phyloP scores from a whole-genome alignment of 2,329 filamentous ascomycete species.

The Nigrospora sphaerica region DNA sequence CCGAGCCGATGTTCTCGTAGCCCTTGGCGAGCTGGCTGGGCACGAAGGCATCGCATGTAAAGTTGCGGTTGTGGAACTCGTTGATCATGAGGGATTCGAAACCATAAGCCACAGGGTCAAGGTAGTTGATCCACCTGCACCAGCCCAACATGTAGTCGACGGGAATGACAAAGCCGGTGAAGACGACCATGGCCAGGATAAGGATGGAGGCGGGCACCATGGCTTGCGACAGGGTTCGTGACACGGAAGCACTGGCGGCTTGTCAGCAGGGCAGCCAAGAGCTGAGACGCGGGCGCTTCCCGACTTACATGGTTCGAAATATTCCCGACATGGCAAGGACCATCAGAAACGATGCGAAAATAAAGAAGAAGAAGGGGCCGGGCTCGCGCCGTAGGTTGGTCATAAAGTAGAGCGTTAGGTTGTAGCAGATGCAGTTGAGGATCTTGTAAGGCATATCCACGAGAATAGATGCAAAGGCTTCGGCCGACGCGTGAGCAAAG shows the following conservation, averaged over 20 bases:
- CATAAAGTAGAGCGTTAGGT: conserved; percentile 52
- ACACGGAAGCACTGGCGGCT: conserved; percentile 45
- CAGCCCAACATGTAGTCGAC: conserved; percentile 59
- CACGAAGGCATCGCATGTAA: conserved; percentile 45
- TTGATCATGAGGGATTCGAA: conserved; percentile 70
- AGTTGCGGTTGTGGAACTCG: conserved; percentile 56
- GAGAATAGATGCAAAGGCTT: conserved; percentile 9
- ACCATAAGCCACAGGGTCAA: conserved; percentile 67
- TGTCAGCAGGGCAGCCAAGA: no score
- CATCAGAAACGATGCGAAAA: conserved; percentile 60
- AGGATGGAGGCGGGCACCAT: conserved; percentile 45
- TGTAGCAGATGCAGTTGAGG: conserved; percentile 39
- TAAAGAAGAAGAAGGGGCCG: conserved; percentile 68
- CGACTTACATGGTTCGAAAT: conserved; percentile 55
- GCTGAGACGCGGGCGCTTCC: no score
- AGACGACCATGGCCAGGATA: conserved; percentile 53
- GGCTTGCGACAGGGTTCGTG: conserved; percentile 55
- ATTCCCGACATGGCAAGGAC: conserved; percentile 70
- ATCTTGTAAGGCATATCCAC: conserved; percentile 42
- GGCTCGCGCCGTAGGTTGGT: conserved; percentile 47
- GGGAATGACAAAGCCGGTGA: conserved; percentile 50
- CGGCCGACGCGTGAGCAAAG: conserved; percentile 12
- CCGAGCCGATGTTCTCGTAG: not conserved
- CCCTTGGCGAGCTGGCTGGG: not conserved
- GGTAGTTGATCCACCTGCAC: conserved; percentile 70